These are phyloP conservation scores for Mortierella sp. DNA, from an alignment of 371 early-diverging fungal genomes.

Conservation along the genomic window DNA sequence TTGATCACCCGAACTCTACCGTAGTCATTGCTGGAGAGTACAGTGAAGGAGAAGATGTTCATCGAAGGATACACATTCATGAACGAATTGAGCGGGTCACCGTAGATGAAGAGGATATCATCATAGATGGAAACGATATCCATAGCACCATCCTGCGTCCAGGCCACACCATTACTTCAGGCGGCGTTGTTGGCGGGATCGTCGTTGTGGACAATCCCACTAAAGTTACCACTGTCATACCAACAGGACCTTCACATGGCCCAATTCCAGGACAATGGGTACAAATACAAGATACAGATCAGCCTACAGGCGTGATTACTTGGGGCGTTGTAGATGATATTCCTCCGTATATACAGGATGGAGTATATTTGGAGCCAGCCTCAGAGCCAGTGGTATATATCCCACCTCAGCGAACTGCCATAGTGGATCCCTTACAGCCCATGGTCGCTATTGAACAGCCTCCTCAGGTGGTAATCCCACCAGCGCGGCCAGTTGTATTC, in stretches of 20 bases:
- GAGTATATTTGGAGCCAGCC: constrained; percentile 5
- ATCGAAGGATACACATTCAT: constrained; percentile 26
- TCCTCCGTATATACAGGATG: constrained; percentile 12
- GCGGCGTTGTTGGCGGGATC: constrained; percentile 15
- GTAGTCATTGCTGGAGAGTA: background rate
- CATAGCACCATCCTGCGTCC: background rate
- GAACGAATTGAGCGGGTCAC: constrained; percentile 26
- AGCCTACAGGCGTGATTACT: constrained; percentile 29
- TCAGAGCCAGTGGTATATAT: constrained; percentile 27
- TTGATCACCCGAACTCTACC: background rate
- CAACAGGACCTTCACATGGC: background rate
- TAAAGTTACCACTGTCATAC: background rate
- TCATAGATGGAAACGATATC: background rate
- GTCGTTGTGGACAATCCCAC: constrained; percentile 13
- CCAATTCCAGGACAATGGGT: constrained; percentile 23
- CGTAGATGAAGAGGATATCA: constrained; percentile 22
- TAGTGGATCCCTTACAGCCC: constrained; percentile 20
- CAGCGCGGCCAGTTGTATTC: background rate
- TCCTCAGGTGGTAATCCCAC: constrained; percentile 3
- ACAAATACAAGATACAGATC: constrained; percentile 8
- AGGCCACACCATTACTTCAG: background rate
- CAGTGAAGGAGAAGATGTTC: constrained; percentile 4
- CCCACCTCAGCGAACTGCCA: constrained; percentile 25
- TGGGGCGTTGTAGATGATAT: constrained; percentile 45
- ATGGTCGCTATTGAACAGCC: constrained; percentile 10